Percentiles rank a stretch among this genome's conserved stretches.
phyloP scores from a whole-genome alignment of 768 basidiomycete species.

The Suillus alpinus region DNA sequence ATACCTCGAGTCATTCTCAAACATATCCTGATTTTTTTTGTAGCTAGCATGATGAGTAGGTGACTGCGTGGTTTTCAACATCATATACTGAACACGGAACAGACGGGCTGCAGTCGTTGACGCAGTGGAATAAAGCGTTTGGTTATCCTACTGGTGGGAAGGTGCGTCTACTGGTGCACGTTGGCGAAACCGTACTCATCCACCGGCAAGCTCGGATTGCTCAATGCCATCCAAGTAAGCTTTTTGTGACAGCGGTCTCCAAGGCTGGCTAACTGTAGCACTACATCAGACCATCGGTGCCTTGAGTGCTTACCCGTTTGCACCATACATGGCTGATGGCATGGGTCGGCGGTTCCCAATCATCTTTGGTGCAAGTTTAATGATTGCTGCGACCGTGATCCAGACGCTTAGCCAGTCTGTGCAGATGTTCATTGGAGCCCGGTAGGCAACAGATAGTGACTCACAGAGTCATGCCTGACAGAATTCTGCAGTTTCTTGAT shows the following conservation, averaged over 20 bases:
- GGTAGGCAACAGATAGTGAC: conserved; percentile 21
- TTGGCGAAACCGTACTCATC: neutral
- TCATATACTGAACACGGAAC: neutral
- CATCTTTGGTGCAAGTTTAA: conserved; percentile 38
- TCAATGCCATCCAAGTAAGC: conserved; percentile 36
- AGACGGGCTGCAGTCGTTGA: conserved; percentile 37
- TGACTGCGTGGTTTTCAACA: neutral
- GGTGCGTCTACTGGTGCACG: conserved; percentile 13
- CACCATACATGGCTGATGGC: conserved; percentile 41
- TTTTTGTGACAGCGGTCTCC: conserved; percentile 8
- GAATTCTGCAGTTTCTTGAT: conserved; percentile 30
- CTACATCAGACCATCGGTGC: conserved; percentile 37
- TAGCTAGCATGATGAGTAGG: conserved; percentile 40
- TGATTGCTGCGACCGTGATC: conserved; percentile 38
- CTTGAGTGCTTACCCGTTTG: conserved; percentile 36
- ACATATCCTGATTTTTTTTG: neutral
- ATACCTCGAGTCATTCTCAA: neutral
- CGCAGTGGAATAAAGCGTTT: conserved; percentile 36
- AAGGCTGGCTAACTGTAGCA: neutral
- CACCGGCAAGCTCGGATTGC: conserved; percentile 29
- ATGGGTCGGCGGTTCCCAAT: conserved; percentile 39
- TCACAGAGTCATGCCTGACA: neutral
- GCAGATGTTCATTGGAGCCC: conserved; percentile 43
- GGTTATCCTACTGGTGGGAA: conserved; percentile 28
- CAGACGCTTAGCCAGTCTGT: conserved; percentile 39